Conservation (phyloP, 1,284 basidiomycete species). For the Apiotrichum mycotoxinovorans region DNA sequence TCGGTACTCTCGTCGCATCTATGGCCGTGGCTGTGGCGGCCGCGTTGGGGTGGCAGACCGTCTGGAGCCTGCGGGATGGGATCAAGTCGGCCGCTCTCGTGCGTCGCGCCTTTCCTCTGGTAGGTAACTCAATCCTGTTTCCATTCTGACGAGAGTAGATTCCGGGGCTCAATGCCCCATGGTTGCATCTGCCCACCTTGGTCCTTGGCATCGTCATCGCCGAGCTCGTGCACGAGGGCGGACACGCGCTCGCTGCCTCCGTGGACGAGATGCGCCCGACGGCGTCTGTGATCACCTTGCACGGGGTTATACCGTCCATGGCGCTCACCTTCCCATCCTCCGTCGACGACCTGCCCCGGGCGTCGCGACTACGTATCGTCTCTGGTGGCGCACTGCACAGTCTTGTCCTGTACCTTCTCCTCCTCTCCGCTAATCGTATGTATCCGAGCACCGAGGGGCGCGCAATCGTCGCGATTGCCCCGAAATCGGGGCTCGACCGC, state of each 20-base stretch:
- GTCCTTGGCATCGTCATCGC: conserved; percentile 39
- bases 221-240: conserved; percentile 44
- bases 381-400: conserved; percentile 44
- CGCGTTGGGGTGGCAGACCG: conserved; percentile 21
- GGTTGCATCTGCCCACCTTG: conserved; percentile 40
- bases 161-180: conserved; percentile 44
- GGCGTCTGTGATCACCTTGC: conserved; percentile 29
- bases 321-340: conserved; percentile 36
- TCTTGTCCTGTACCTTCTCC: conserved; percentile 27
- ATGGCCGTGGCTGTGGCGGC: not conserved
- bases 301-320: conserved; percentile 34
- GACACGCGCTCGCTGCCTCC: conserved; percentile 42
- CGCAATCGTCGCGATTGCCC: not conserved
- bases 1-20: too few relatives aligned
- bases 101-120: too few relatives aligned
- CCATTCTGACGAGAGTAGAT: conserved; percentile 38
- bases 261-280: conserved; percentile 37
- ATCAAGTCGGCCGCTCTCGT: too few relatives aligned
- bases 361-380: conserved; percentile 37
- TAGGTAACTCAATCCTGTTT: not conserved
- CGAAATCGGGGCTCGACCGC: not conserved
- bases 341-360: conserved; percentile 30
- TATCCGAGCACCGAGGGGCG: not conserved
- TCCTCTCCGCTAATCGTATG: not conserved
- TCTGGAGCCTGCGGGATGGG: too few relatives aligned